A percentile compares a stretch with the other conserved stretches of the same genome.
phyloP scores from a whole-genome alignment of 345 rosid genomes.

The Rhodomyrtus tomentosa region DNA sequence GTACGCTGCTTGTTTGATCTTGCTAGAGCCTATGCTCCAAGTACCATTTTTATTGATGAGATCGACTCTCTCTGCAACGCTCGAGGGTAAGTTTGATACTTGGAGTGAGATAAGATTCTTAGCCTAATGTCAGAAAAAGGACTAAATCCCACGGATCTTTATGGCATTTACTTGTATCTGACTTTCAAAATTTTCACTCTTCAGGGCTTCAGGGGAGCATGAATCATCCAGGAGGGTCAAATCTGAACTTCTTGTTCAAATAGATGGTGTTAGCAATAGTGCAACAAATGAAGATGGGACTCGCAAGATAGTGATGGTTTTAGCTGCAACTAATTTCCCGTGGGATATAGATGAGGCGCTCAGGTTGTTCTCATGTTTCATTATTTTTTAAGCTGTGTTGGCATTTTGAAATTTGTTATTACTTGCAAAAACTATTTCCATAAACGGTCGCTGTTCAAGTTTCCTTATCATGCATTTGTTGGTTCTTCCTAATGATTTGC shows the following conservation, averaged over 20 bases:
- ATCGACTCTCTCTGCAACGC: constrained; percentile 96
- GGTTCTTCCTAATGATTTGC: constrained; percentile 13
- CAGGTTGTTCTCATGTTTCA: constrained; percentile 31
- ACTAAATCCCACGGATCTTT: background rate
- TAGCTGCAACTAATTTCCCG: constrained; percentile 98
- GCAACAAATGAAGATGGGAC: constrained; percentile 95
- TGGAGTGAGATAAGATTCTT: background rate
- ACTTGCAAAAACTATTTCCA: background rate
- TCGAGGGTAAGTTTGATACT: constrained; percentile 58
- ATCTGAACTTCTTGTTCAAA: constrained; percentile 99
- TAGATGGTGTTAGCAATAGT: constrained; percentile 91
- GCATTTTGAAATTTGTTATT: background rate
- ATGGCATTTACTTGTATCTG: background rate
- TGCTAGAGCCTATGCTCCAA: constrained; percentile 95
- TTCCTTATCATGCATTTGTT: background rate
- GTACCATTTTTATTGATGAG: constrained; percentile 95
- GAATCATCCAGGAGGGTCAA: constrained; percentile 99
- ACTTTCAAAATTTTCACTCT: background rate
- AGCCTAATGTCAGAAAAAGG: background rate
- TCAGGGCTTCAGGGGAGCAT: constrained; percentile 94
- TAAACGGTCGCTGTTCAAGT: background rate
- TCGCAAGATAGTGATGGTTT: constrained; percentile 94
- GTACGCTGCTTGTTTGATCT: constrained; percentile 92
- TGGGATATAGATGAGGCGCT: constrained; percentile 99
- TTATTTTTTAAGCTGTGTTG: background rate